Evolutionary conservation across 2,329 filamentous ascomycete genomes (phyloP).

Genomic region (Fusarium acutatum): DNA sequence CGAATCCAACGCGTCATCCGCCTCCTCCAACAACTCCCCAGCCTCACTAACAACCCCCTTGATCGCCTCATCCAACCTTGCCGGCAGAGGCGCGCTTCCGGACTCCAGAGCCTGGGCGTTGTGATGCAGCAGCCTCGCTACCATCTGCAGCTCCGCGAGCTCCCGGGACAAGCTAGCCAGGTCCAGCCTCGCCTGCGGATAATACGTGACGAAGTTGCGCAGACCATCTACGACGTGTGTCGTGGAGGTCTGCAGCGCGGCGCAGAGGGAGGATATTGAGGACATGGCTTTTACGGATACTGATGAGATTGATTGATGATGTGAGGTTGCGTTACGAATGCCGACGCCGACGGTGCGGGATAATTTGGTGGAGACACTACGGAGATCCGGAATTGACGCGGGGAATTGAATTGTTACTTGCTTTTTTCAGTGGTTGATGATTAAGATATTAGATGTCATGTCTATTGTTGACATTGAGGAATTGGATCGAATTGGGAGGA

Average conservation of each 20-base stretch:
- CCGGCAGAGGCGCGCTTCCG: constrained; percentile 14
- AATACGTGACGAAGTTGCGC: constrained; percentile 36
- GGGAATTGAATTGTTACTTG: not conserved
- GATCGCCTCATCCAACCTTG: constrained; percentile 20
- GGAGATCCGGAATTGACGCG: constrained; percentile 7
- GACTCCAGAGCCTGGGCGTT: constrained; percentile 33
- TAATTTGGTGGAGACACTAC: constrained; percentile 25
- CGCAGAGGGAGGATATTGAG: constrained; percentile 31
- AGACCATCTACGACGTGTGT: constrained; percentile 31
- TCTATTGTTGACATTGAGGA: not conserved
- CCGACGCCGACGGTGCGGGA: constrained; percentile 4
- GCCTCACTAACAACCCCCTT: constrained; percentile 30
- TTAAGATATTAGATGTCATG: not conserved
- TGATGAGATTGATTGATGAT: constrained; percentile 2
- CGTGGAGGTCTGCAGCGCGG: constrained; percentile 32
- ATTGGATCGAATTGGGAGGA: not conserved
- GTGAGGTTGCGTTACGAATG: constrained; percentile 2
- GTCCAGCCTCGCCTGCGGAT: constrained; percentile 37
- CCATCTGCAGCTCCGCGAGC: constrained; percentile 40
- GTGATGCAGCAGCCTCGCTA: constrained; percentile 37
- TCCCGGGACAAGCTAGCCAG: constrained; percentile 39
- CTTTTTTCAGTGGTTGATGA: not conserved
- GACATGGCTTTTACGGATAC: not conserved
- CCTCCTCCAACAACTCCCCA: constrained; percentile 31
- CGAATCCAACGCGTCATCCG: constrained; percentile 33